A percentile compares a stretch with the other conserved stretches of the same genome.
These are phyloP conservation scores for Neltuma alba DNA, from an alignment of 306 rosid species.

Conservation along the genomic window DNA sequence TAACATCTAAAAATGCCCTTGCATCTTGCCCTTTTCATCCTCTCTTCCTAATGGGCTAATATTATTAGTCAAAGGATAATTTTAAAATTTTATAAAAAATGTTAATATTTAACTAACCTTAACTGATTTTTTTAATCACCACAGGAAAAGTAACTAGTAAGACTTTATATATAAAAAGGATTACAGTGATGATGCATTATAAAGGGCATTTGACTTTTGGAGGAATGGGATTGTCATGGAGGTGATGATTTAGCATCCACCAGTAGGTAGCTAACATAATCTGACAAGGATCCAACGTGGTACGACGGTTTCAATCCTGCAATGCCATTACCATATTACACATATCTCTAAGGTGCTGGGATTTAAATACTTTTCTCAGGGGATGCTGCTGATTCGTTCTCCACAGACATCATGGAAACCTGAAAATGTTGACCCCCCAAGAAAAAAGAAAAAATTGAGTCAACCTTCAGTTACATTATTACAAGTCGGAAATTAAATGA, in stretches of 20 bases:
- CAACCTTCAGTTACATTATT: constrained; percentile 20
- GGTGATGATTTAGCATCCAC: constrained; percentile 31
- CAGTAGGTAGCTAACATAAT: constrained; percentile 38
- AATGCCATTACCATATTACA: not conserved
- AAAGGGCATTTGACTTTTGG: constrained; percentile 3
- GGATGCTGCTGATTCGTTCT: constrained; percentile 14
- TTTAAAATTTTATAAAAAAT: too few relatives aligned
- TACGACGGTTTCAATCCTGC: constrained; percentile 3
- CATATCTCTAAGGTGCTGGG: not conserved
- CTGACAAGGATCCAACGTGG: constrained; percentile 25
- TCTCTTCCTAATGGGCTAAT: too few relatives aligned
- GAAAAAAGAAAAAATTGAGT: too few relatives aligned
- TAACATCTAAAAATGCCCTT: too few relatives aligned
- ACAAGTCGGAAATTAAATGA: not conserved
- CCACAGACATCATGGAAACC: not conserved
- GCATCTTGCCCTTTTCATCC: too few relatives aligned
- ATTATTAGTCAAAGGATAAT: too few relatives aligned
- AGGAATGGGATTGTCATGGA: constrained; percentile 1
- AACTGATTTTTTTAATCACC: too few relatives aligned
- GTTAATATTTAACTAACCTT: too few relatives aligned
- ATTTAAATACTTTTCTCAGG: not conserved
- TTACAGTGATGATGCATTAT: too few relatives aligned
- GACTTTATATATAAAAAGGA: too few relatives aligned
- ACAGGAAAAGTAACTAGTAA: too few relatives aligned
- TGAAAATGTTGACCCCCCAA: not conserved